Percentiles rank a stretch among this genome's conserved stretches.
Conservation (phyloP, 257 asterid genomes). For the Gardenia jasminoides region DNA sequence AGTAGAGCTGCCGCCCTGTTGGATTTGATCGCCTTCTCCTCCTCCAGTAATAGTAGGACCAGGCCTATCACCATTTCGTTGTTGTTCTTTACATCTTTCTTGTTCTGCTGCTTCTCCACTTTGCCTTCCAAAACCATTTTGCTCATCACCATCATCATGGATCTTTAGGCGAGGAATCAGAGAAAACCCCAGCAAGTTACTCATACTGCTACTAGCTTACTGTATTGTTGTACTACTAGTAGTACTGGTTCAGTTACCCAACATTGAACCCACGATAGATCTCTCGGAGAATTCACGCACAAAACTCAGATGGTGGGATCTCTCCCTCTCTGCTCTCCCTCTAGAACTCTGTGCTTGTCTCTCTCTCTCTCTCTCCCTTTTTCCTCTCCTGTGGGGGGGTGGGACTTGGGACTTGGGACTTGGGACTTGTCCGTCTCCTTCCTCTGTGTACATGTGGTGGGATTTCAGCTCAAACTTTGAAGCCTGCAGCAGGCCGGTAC, state of each 20-base stretch:
- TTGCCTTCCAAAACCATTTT: conserved; percentile 12
- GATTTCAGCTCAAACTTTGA: conserved; percentile 53
- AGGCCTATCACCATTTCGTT: not conserved
- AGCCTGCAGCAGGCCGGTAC: conserved; percentile 7
- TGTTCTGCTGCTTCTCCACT: conserved; percentile 6
- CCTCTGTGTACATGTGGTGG: conserved; percentile 12
- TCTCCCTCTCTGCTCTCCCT: no score
- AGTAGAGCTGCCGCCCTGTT: conserved; percentile 15
- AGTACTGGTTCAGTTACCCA: not conserved
- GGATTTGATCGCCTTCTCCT: not conserved
- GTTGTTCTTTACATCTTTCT: not conserved
- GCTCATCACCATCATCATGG: conserved; percentile 26
- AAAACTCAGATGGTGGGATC: not conserved
- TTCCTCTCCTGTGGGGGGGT: not conserved
- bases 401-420: no score
- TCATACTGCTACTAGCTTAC: conserved; percentile 29
- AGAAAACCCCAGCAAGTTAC: conserved; percentile 77
- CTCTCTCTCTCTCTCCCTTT: no score
- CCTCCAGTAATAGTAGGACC: not conserved
- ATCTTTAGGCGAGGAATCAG: conserved; percentile 55
- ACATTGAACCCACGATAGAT: no score
- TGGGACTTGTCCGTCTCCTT: not conserved
- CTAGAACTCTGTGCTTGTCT: conserved; percentile 12
- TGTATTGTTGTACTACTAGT: not conserved
- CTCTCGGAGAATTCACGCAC: not conserved